Base-by-base conservation (phyloP, 1,139 yeast species). In the Wickerhamiella infanticola region DNA sequence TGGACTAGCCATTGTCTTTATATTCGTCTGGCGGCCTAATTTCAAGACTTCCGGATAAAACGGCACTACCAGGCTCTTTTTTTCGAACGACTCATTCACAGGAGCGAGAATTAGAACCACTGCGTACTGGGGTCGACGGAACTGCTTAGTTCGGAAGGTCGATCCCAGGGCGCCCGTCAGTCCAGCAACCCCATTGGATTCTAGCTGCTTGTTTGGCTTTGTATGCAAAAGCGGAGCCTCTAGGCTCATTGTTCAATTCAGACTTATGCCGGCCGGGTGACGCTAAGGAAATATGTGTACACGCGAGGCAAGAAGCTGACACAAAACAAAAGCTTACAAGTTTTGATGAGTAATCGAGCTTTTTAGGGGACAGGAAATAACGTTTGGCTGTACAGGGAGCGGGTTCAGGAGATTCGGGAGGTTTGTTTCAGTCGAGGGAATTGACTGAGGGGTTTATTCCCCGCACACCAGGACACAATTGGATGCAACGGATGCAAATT, bases 1-100 rank as follows among this genome's bases (percentile, higher is more conserved):
- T 5, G 81, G 74, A 47, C 79, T 76, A 8, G 94, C 88, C 52
- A 74, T 73, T 45, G 81, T 75, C 54, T 76, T 81, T 18, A 81
- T 75, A 48, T 82, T 85, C 41, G 80, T 74, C 46, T 80, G 98
- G 47, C 99, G 73, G 1, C 99, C 98, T 26, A 90, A 69, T 58
- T 84, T 84, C 46, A 90, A 66, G 1, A 86, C 79, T 25, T 84
- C 88, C 0, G 99, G 98, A 50, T 70, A 73, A 49, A 74, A 72
- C 1, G 97, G 96, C 5, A 93, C 78, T 26, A 77, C 76, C 36
- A 93, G 66, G 45, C 81, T 78, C 61, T 90, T 90, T 47, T 79
- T 74, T 42, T 79, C 81, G 64, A 85, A 85, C 0, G 96, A 81
- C 46, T 77, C 85, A 60, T 90, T 88, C 43, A 86, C 63, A 0